Conservation (phyloP, 2,329 filamentous ascomycete genomes). For the Beauveria sp. region DNA sequence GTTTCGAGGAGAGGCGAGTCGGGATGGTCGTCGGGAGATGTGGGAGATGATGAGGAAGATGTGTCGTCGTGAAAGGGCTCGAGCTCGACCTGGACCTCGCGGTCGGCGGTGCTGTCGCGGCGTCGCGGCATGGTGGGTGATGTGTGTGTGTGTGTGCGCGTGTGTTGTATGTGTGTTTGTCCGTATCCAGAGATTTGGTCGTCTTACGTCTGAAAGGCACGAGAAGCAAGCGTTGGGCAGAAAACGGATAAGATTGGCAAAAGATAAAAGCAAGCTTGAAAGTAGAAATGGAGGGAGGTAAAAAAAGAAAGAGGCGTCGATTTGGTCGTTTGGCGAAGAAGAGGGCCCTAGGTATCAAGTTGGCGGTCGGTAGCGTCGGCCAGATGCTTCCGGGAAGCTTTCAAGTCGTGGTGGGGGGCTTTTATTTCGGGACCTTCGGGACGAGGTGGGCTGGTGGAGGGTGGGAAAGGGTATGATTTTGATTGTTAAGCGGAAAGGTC, state of each 20-base stretch:
- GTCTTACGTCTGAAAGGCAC: too few species aligned
- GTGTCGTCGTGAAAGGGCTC: conserved; percentile 11
- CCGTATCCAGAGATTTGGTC: too few species aligned
- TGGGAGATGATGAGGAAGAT: background rate
- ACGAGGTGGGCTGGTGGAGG: background rate
- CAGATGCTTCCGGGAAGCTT: background rate
- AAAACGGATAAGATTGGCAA: too few species aligned
- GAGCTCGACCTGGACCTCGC: conserved; percentile 4
- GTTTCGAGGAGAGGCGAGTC: conserved; percentile 5
- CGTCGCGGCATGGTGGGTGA: background rate
- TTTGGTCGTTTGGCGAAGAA: background rate
- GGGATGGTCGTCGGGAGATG: background rate
- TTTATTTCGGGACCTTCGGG: conserved; percentile 5
- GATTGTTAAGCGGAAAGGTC: background rate
- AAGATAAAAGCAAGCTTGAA: too few species aligned
- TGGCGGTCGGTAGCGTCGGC: background rate
- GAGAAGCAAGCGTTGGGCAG: too few species aligned
- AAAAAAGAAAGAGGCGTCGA: too few species aligned
- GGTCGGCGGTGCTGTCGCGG: background rate
- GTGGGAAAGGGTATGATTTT: background rate
- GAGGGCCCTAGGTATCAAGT: background rate
- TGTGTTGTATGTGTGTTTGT: background rate
- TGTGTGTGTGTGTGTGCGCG: background rate
- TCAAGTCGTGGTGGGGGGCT: background rate
- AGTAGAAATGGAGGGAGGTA: background rate